These are phyloP conservation scores for Rhodocollybia butyracea DNA, from an alignment of 768 basidiomycete genomes.

Conservation along the genomic window DNA sequence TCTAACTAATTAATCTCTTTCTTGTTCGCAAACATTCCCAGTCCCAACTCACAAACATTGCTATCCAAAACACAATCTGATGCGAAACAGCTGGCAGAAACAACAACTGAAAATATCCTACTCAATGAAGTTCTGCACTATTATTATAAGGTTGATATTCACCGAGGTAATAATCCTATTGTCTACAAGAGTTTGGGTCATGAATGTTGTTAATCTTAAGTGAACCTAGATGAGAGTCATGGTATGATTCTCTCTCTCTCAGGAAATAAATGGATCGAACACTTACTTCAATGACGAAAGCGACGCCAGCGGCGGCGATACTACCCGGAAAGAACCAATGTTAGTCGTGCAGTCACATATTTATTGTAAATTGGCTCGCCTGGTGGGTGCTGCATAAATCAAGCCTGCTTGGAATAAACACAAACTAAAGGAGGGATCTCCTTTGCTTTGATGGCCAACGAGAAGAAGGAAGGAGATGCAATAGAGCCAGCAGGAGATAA, in stretches of 20 bases:
- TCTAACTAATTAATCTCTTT: not conserved
- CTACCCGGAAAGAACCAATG: not conserved
- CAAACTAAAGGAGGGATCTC: constrained; percentile 7
- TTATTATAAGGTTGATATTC: not conserved
- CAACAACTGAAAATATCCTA: constrained; percentile 3
- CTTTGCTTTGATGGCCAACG: constrained; percentile 11
- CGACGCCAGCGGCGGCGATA: constrained; percentile 5
- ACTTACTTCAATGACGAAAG: constrained; percentile 8
- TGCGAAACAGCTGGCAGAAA: constrained; percentile 3
- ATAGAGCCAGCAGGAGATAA: constrained; percentile 7
- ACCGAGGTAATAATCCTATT: not conserved
- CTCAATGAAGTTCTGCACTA: not conserved
- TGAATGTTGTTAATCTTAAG: not conserved
- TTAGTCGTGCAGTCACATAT: not conserved
- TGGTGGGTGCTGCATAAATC: constrained; percentile 12
- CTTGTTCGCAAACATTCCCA: not conserved
- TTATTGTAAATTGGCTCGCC: not conserved
- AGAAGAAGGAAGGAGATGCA: constrained; percentile 13
- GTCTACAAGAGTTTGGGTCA: not conserved
- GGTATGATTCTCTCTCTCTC: not conserved
- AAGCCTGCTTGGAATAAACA: constrained; percentile 13
- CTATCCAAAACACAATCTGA: constrained; percentile 9
- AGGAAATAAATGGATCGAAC: too few relatives aligned
- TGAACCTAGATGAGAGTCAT: not conserved
- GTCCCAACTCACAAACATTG: constrained; percentile 5